These are phyloP conservation scores for Aquanectria penicillioides DNA, from an alignment of 2,329 filamentous ascomycete genomes.

Conservation along the genomic window DNA sequence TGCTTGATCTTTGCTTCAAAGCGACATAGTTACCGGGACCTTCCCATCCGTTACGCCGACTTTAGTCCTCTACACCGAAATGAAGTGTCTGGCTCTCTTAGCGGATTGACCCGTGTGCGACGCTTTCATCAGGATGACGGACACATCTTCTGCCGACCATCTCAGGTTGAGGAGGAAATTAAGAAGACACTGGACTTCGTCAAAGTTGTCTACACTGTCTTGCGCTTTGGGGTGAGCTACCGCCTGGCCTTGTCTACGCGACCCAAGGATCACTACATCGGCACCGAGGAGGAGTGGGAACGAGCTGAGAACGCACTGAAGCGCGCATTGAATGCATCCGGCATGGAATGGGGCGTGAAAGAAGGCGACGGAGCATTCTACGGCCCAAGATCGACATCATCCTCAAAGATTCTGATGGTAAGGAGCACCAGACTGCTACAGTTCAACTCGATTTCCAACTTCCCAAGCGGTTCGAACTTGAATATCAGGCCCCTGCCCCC, in stretches of 20 bases:
- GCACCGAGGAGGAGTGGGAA: slow-evolving; percentile 72
- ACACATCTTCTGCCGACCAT: slow-evolving; percentile 87
- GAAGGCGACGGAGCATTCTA: slow-evolving; percentile 90
- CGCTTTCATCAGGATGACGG: slow-evolving; percentile 92
- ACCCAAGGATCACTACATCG: slow-evolving; percentile 81
- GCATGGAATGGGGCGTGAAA: slow-evolving; percentile 77
- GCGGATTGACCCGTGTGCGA: slow-evolving; percentile 83
- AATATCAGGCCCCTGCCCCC: slow-evolving; percentile 76
- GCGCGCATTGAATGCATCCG: slow-evolving; percentile 69
- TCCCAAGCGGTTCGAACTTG: slow-evolving; percentile 81
- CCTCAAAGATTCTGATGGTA: slow-evolving; percentile 80
- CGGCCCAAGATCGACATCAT: slow-evolving; percentile 91
- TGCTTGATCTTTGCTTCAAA: slow-evolving; percentile 84
- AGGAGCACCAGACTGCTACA: slow-evolving; percentile 89
- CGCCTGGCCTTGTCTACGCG: slow-evolving; percentile 82
- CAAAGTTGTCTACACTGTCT: slow-evolving; percentile 74
- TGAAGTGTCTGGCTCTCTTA: slow-evolving; percentile 83
- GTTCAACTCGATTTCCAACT: slow-evolving; percentile 92
- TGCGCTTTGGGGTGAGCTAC: slow-evolving; percentile 75
- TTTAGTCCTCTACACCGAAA: slow-evolving; percentile 90
- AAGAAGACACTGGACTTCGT: slow-evolving; percentile 79
- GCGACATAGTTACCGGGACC: slow-evolving; percentile 78
- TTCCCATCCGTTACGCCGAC: slow-evolving; percentile 86
- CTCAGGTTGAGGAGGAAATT: slow-evolving; percentile 80
- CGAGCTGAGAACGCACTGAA: slow-evolving; percentile 53